Evolutionary conservation across 768 basidiomycete genomes (phyloP).

Genomic region (Psilocybe sp.): DNA sequence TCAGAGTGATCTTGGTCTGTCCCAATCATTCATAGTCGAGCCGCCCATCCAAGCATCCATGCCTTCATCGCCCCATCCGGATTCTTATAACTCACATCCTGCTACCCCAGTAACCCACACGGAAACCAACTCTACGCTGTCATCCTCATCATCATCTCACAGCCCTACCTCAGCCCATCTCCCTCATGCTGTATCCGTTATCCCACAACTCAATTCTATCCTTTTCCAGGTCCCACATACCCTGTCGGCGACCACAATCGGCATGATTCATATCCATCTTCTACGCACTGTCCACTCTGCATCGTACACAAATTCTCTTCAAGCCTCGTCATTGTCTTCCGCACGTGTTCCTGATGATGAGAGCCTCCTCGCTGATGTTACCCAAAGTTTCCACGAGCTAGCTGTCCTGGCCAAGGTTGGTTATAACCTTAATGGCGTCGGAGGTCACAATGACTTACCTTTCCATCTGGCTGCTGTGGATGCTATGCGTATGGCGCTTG

Average conservation of each 20-base stretch:
- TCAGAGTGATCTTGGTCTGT: constrained; percentile 31
- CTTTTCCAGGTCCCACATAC: constrained; percentile 54
- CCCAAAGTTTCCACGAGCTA: constrained; percentile 68
- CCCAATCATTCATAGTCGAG: constrained; percentile 33
- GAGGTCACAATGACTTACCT: constrained; percentile 54
- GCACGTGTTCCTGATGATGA: constrained; percentile 18
- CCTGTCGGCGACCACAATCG: constrained; percentile 34
- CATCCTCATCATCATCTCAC: no score
- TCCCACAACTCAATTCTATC: constrained; percentile 56
- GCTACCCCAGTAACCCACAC: no score
- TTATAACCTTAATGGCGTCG: constrained; percentile 39
- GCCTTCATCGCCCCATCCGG: constrained; percentile 10
- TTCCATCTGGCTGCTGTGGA: constrained; percentile 75
- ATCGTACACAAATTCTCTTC: constrained; percentile 27
- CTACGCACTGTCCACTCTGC: constrained; percentile 46
- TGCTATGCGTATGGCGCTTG: constrained; percentile 48
- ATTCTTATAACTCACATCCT: no score
- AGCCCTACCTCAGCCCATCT: not conserved
- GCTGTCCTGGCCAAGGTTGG: constrained; percentile 52
- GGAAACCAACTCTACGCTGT: no score
- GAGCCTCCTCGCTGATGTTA: constrained; percentile 51
- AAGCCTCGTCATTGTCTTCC: constrained; percentile 16
- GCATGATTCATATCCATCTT: constrained; percentile 61
- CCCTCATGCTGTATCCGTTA: constrained; percentile 38
- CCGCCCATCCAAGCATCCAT: constrained; percentile 15